phyloP scores from a whole-genome alignment of 2,329 filamentous ascomycete genomes.

The Aspergillus nomiae region DNA sequence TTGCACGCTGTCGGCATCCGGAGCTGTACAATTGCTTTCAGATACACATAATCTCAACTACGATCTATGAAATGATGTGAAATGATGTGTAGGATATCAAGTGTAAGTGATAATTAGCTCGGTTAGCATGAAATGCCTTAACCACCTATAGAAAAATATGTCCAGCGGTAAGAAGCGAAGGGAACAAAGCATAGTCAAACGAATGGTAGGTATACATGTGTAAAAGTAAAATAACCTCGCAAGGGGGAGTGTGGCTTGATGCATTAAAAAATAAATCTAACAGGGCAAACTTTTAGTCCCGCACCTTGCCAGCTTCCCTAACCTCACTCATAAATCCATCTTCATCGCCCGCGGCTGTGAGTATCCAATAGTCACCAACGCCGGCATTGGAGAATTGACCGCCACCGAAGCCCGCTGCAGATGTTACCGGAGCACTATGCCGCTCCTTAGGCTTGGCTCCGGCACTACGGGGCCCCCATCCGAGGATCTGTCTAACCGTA shows the following conservation, averaged over 20 bases:
- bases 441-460: constrained; percentile 37
- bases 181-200: not conserved
- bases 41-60: too few relatives aligned
- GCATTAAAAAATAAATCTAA: not conserved
- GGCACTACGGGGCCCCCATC: constrained; percentile 39
- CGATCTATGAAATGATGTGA: not conserved
- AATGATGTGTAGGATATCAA: not conserved
- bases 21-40: not conserved
- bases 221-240: not conserved
- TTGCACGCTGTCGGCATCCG: not conserved
- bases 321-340: constrained; percentile 47
- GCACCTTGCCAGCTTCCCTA: constrained; percentile 45
- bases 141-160: not conserved
- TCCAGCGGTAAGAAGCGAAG: not conserved
- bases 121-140: not conserved
- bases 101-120: not conserved
- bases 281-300: constrained; percentile 11
- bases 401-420: constrained; percentile 37
- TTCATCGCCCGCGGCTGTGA: constrained; percentile 40
- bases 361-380: constrained; percentile 45
- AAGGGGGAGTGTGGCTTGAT: not conserved
- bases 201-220: not conserved
- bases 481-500: constrained; percentile 35
- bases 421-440: constrained; percentile 35
- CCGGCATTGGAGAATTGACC: constrained; percentile 38